Evolutionary conservation across 1,139 yeast genomes (phyloP).

Genomic region (Keqinozyma sinolaborantium): DNA sequence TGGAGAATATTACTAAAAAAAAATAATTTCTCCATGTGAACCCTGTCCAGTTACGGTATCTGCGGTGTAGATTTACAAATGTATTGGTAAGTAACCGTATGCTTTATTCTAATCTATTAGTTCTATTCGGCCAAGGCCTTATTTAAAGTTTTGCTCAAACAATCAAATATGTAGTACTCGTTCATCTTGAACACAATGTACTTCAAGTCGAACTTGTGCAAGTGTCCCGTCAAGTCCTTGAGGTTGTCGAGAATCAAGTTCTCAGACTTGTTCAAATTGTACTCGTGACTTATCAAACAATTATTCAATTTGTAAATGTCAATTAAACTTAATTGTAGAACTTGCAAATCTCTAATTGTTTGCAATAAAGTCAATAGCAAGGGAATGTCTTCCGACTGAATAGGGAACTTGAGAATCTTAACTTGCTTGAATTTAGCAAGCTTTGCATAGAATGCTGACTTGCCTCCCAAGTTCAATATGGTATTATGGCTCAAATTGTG

Average conservation of each 20-base stretch:
- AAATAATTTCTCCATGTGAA: no score
- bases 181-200: not conserved
- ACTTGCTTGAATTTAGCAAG: slow-evolving; percentile 2
- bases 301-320: slow-evolving; percentile 7
- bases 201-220: not conserved
- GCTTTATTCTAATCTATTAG: no score
- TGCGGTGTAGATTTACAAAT: no score
- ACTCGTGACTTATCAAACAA: slow-evolving; percentile 4
- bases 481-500: slow-evolving; percentile 1
- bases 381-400: slow-evolving; percentile 4
- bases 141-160: not conserved
- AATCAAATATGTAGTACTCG: not conserved
- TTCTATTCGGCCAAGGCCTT: not conserved
- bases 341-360: not conserved
- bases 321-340: slow-evolving; percentile 5
- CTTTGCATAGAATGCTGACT: slow-evolving; percentile 1
- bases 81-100: no score
- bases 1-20: no score
- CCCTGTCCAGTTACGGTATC: no score
- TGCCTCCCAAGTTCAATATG: slow-evolving; percentile 3
- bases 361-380: not conserved
- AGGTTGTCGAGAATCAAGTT: not conserved
- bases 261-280: not conserved
- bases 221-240: not conserved
- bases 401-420: slow-evolving; percentile 4